A percentile compares a stretch with the other conserved stretches of the same genome.
phyloP scores from a whole-genome alignment of 202 grass and related monocot species.

The Setaria viridis region DNA sequence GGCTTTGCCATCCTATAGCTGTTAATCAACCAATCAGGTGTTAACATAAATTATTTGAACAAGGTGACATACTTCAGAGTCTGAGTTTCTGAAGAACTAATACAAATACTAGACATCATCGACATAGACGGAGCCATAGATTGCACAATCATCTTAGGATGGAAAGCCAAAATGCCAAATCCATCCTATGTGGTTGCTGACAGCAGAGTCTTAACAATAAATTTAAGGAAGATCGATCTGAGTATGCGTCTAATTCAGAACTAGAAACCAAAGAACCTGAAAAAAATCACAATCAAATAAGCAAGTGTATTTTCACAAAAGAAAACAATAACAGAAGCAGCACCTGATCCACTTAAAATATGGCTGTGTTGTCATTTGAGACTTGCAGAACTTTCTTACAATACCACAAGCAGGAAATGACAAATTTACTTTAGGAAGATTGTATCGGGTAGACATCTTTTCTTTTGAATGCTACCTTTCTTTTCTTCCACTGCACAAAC shows the following conservation, averaged over 20 bases:
- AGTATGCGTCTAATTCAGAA: conserved; percentile 34
- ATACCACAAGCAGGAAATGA: conserved; percentile 68
- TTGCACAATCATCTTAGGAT: neutral
- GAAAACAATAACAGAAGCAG: neutral
- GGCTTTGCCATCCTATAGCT: neutral
- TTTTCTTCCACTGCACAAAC: conserved; percentile 57
- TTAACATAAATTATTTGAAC: conserved; percentile 7
- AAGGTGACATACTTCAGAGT: conserved; percentile 4
- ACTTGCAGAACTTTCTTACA: conserved; percentile 53
- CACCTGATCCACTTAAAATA: neutral
- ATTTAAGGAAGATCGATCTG: conserved; percentile 51
- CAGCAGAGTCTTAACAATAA: neutral
- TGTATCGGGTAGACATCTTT: conserved; percentile 62
- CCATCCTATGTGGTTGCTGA: conserved; percentile 31
- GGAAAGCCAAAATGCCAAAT: neutral
- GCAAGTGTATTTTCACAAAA: neutral
- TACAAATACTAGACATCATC: neutral
- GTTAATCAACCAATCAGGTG: neutral
- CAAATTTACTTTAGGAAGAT: conserved; percentile 63
- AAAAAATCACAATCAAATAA: conserved; percentile 18
- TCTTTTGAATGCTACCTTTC: conserved; percentile 63
- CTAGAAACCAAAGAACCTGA: neutral
- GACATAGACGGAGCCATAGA: neutral
- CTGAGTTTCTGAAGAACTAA: neutral
- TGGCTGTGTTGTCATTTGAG: conserved; percentile 59